Base-by-base conservation (phyloP, 805 yeast genomes). In the Teunomyces kruisii region DNA sequence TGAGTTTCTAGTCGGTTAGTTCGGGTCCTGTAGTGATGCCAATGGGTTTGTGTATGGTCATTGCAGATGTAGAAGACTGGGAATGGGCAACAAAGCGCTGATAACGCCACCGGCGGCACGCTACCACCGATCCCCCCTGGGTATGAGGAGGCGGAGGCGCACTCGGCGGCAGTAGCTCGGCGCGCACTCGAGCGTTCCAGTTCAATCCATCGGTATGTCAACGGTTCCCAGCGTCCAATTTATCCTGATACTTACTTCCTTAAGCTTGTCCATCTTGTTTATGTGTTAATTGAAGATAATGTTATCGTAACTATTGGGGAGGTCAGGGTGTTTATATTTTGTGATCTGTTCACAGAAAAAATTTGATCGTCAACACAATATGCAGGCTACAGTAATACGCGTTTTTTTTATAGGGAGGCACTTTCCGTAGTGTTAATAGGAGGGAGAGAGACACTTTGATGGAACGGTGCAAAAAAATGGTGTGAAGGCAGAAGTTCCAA, bases 1-100 rank as follows among this genome's bases (percentile, higher is more conserved):
- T 84, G 75, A 90, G 76, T 81, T 89, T 90, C 95, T 88, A 53
- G n/a, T 2, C 12, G 3, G 22, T 8, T 13, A 3, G 48, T 45
- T 45, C 2, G 9, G 16, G 22, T 6, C 7, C 10, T 2, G 32
- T n/a, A n/a, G 15, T 30, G 17, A 15, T 32, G 22, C 9, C 22
- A 9, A 15, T 32, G 28, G 28, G 7, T 9, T 6, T 3, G 22
- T 6, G 22, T n/a, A n/a, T n/a, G n/a, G n/a, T n/a, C n/a, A n/a
- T n/a, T n/a, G n/a, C n/a, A n/a, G n/a, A n/a, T n/a, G n/a, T n/a
- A n/a, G n/a, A n/a, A n/a, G n/a, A n/a, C n/a, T n/a, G n/a, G n/a
- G n/a, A n/a, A n/a, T n/a, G n/a, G n/a, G n/a, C n/a, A n/a, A n/a
- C n/a, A n/a, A n/a, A n/a, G n/a, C n/a, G n/a, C n/a, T n/a, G n/a